Evolutionary conservation across 345 rosid species (phyloP).

Genomic region (Pistacia integerrima): DNA sequence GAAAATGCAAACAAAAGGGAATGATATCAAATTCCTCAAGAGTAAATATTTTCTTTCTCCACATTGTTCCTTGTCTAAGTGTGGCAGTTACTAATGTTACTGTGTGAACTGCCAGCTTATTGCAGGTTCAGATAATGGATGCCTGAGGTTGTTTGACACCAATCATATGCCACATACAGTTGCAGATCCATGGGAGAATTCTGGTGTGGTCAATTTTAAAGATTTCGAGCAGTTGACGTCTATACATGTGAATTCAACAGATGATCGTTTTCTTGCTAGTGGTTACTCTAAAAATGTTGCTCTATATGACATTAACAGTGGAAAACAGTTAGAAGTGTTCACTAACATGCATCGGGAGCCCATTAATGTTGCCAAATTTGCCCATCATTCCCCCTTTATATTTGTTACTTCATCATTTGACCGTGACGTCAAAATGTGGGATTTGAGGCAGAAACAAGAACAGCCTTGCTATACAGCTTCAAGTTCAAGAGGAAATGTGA

Average conservation of each 20-base stretch:
- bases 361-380: constrained; percentile 54
- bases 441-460: constrained; percentile 41
- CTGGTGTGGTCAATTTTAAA: constrained; percentile 27
- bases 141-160: constrained; percentile 48
- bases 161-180: constrained; percentile 26
- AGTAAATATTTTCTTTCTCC: neutral
- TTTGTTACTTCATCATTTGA: constrained; percentile 63
- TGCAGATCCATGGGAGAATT: constrained; percentile 22
- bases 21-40: neutral
- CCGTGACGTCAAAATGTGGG: constrained; percentile 56
- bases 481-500: constrained; percentile 54
- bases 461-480: constrained; percentile 52
- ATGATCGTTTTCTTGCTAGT: constrained; percentile 45
- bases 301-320: constrained; percentile 42
- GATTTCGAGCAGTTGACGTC: constrained; percentile 52
- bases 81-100: constrained; percentile 9
- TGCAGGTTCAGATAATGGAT: constrained; percentile 50
- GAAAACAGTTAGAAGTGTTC: constrained; percentile 38
- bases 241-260: constrained; percentile 51
- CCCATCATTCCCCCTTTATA: constrained; percentile 48
- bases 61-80: constrained; percentile 10
- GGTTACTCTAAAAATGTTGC: constrained; percentile 53
- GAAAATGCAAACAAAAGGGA: neutral
- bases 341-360: constrained; percentile 48
- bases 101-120: constrained; percentile 38